Evolutionary conservation across 495 filamentous ascomycete genomes (phyloP).

Genomic region (Xylaria intraflava): DNA sequence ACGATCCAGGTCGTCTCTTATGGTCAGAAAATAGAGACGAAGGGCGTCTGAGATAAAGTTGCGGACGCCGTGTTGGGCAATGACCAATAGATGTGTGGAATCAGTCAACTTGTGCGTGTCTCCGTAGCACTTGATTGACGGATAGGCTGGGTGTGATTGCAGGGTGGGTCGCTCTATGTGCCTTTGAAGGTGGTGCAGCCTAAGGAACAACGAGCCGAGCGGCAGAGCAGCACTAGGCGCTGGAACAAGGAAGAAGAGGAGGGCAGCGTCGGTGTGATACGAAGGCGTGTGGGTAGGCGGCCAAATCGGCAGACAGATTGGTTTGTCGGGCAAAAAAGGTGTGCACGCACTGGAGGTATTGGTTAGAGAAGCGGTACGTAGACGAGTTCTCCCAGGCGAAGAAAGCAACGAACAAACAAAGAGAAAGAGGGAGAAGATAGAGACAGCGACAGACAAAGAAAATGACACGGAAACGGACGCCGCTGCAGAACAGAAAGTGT

Average conservation of each 20-base stretch:
- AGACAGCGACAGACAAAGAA: neutral
- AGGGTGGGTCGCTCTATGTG: constrained; percentile 18
- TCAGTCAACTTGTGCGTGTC: constrained; percentile 16
- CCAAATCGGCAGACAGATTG: neutral
- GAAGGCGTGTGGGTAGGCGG: constrained; percentile 2
- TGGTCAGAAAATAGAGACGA: constrained; percentile 27
- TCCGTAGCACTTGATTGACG: constrained; percentile 26
- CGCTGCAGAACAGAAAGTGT: constrained; percentile 3
- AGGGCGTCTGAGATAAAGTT: constrained; percentile 22
- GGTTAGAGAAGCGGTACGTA: constrained; percentile 6
- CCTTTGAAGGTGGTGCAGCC: neutral
- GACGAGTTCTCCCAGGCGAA: constrained; percentile 1
- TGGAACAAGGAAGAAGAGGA: neutral
- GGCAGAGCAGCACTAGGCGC: neutral
- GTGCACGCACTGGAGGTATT: constrained; percentile 8
- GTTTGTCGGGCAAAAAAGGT: constrained; percentile 4
- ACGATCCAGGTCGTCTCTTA: constrained; percentile 28
- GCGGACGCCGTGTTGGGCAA: constrained; percentile 45
- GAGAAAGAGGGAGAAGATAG: neutral
- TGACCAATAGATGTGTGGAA: constrained; percentile 25
- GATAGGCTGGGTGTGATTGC: constrained; percentile 14
- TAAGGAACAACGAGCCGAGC: neutral
- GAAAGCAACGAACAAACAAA: neutral
- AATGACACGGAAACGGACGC: neutral
- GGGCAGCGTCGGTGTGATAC: constrained; percentile 7